Base-by-base conservation (phyloP, 352 stramenopile species). In the Pythium monospermum region DNA sequence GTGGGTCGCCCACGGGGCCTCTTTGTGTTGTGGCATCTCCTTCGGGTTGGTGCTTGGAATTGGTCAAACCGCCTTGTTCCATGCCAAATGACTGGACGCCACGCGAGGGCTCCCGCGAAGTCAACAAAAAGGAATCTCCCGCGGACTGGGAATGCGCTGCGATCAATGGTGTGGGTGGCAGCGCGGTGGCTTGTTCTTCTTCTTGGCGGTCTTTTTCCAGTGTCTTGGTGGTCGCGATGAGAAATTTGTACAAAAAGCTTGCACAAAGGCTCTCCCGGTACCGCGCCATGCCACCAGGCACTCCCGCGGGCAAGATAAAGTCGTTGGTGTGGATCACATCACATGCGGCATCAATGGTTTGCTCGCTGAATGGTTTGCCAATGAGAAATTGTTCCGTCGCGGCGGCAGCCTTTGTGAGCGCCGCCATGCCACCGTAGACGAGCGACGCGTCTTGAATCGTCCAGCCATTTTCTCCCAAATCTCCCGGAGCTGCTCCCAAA, bases 201-300 rank as follows among this genome's bases (percentile, higher is more conserved):
- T 31, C 38, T 7, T 48, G 26, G 31, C 66, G 36, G 47, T 81
- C 64, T 10, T 79, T 27, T n/a, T 74, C 75, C 43, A 96, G 64
- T 10, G 57, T 52, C 44, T 85, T 59, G 2, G 71, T 77, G 10
- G 72, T 86, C 25, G 77, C 64, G 36, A 98, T 57, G 44, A 89
- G 98, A 55, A 98, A 97, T 61, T 98, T 98, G 72, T 97, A 91
- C 31, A 98, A 66, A 54, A 98, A 99, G 6, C 89, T 97, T 21
- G 79, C 80, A 25, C 90, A 94, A 49, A 99, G 67, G 30, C 91
- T 94, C 57, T 96, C 83, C n/a, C 96, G 77, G 66, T 97, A 99
- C 41, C 96, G 84, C 5, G 91, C 78, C 80, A 98, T 97, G 11
- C 96, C 96, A 53, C 95, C 94, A 2, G 91, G 91, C 19, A 97